Percentiles rank a stretch among this genome's conserved stretches.
Evolutionary conservation across 73 alveolate genomes (phyloP).

Genomic region (Paramecium octaurelia): DNA sequence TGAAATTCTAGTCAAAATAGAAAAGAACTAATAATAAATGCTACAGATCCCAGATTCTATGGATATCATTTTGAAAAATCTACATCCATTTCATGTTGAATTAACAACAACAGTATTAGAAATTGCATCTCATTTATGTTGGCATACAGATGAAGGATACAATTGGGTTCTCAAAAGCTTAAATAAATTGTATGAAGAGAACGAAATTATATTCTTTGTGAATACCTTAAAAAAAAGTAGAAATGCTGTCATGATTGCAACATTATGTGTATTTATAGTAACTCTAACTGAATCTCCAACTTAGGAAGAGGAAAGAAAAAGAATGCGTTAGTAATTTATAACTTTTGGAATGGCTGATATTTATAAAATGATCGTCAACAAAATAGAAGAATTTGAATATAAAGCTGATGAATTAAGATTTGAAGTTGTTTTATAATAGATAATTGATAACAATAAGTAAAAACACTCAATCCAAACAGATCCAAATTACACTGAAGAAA

Average conservation of each 20-base stretch:
- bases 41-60: not conserved
- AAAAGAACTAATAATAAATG: not conserved
- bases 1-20: not conserved
- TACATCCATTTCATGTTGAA: conserved; percentile 43
- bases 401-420: not conserved
- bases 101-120: not conserved
- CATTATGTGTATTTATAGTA: not conserved
- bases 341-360: not conserved
- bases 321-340: not conserved
- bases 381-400: not conserved
- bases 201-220: not conserved
- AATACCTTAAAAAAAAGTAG: not conserved
- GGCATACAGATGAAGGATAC: conserved; percentile 22
- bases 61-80: not conserved
- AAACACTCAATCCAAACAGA: not conserved
- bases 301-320: not conserved
- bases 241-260: not conserved
- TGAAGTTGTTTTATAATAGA: not conserved
- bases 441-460: not conserved
- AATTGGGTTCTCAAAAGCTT: not conserved
- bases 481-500: conserved; percentile 1
- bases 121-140: not conserved
- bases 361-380: not conserved
- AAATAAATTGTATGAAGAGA: not conserved
- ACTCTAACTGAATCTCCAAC: conserved; percentile 7